Base-by-base conservation (phyloP, 2,329 filamentous ascomycete species). In the Aspergillus spinulosporus region DNA sequence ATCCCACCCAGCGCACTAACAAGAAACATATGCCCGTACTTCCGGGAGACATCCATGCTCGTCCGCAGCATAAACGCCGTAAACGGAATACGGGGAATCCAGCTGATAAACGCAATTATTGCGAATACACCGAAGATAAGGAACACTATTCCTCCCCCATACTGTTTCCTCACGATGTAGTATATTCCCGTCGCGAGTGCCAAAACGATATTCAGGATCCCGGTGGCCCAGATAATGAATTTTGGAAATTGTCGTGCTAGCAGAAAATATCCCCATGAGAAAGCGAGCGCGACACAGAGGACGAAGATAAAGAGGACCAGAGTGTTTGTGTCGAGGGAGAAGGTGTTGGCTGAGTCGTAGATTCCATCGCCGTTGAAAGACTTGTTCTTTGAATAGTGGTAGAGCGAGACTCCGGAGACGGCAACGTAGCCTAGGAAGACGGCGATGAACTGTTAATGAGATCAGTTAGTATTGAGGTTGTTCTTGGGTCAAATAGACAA, bases 31-130 rank as follows among this genome's bases (percentile, higher is more conserved):
- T 97, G 91, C 0, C 92, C 92, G 65, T 88, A 89, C 29, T 81
- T 84, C 68, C 91, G 92, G 40, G 91, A 88, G 0, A 97, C 88
- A 64, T 96, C 89, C 65, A 96, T 91, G 21, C 87, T 82, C 0
- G 90, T 93, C 73, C 88, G 87, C 48, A 97, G 82, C 90, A 97
- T 95, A 59, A 97, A 78, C 0, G 90, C 90, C 6, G 88, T 92
- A 73, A 96, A 97, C 0, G 92, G 93, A 58, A 97, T 97, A 50
- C 92, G 84, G 14, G 84, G 87, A 53, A 93, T 93, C 92, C 93
- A 97, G 49, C 84, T 88, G 68, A 89, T 87, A 77, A 97, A 97
- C 69, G 87, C 91, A 68, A 96, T 81, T 54, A 90, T 83, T 58
- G 88, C 83, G 74, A 96, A 92, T 47, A 88, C 74, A n/a, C 84